Base-by-base conservation (phyloP, 495 filamentous ascomycete genomes). In the Echria macrotheca region DNA sequence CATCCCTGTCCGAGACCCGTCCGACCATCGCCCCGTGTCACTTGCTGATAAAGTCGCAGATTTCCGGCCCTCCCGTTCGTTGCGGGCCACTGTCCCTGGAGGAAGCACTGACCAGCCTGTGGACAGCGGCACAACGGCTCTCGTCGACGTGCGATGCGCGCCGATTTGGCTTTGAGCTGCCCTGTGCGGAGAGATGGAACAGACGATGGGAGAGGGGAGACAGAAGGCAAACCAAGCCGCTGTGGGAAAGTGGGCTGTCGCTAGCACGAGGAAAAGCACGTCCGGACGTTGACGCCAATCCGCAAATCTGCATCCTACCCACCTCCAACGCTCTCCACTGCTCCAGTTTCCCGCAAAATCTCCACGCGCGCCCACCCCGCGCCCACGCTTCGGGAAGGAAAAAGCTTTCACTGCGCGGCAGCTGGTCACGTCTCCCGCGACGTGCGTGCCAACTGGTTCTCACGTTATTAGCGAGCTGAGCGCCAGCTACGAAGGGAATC, bases 21-120 rank as follows among this genome's bases (percentile, higher is more conserved):
- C 45, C 49, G 47, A 45, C 55, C 37, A 23, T 42, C 40, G 48
- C 54, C 50, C 53, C 47, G 57, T 60, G 50, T 49, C 50, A 42
- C 56, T 56, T 25, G 46, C 50, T 49, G 57, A 59, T 58, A 58
- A 58, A 56, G 55, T 58, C 56, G 56, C 56, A 55, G 44, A 50
- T 53, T 58, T 33, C 23, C 19, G 47, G 41, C 52, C 38, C 51
- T 55, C 50, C 35, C 7, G 43, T 55, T 53, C 50, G 52, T 43
- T 39, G n/a, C 5, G 14, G n/a, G 25, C 19, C 6, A 37, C 12
- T n/a, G n/a, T 5, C 49, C 43, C 9, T 31, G 36, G 55, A 41
- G 39, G 21, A 39, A 53, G 52, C 48, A 47, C 43, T 45, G 31
- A 46, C 42, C 47, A 38, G 24, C 15, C 22, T 17, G 40, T 38